Evolutionary conservation across 2,329 filamentous ascomycete species (phyloP), one percentile per base, ranked within the genome.

Genomic region (Fusarium liriodendri): DNA sequence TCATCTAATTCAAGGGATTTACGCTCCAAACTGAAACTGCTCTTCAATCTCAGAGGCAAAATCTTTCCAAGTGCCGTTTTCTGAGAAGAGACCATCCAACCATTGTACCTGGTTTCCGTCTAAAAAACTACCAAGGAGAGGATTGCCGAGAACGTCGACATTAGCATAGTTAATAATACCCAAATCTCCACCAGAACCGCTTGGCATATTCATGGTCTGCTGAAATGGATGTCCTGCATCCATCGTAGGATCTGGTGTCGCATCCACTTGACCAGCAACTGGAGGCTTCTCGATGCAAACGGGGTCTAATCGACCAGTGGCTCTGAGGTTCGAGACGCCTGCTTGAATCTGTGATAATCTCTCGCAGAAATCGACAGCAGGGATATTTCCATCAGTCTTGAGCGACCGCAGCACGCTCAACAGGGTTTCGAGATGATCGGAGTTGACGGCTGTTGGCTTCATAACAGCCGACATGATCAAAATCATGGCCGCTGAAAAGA

Each of bases 381-480:
- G 75, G 0, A 81, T 77, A 8, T 81, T 81, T 0, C 79, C 79
- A 4, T 80, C 76, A 0, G 79, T 79, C 20, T 78, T 79, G 0
- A 81, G 76, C 3, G 79, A 79, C 4, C 79, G 66, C 0, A 81
- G 35, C 4, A 81, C 77, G n/a, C 79, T 81, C 0, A 80, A 27
- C 0, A 80, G 18, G 0, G 79, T 80, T 50, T 81, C 78, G 0
- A 81, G 63, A 9, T 78, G 76, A 16, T 81, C 79, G 0, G 79
- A 79, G 5, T 74, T 78, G 5, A 74, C 67, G 0, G 75, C 72
- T 0, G 73, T 75, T 0, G 80, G 79, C 13, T 80, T 79, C 70
- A 80, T 80, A 0, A 81, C 77, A 0, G 80, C 80, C 11, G 80
- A 81, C 64, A 81, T 80, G 62, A 81, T 75, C 0, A 81, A 73